Evolutionary conservation across 2,329 filamentous ascomycete genomes (phyloP), one percentile per base, ranked within the genome.

Genomic region (Teratosphaeria nubilosa): DNA sequence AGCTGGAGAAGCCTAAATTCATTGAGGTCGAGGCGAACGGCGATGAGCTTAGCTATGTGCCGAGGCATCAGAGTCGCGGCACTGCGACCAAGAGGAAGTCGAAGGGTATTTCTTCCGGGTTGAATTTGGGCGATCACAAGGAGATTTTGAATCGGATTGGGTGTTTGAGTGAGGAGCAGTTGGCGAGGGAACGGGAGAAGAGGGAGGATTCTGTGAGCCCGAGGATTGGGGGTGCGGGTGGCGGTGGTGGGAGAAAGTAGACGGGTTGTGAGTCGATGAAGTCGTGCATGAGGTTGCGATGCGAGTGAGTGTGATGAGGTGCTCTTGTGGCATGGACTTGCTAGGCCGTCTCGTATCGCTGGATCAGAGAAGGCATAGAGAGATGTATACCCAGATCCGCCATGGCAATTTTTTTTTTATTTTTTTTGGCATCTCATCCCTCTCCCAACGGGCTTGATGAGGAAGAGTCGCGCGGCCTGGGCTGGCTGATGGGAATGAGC

Each of bases 101-200:
- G 61, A 76, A 81, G 53, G 82, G 85, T 66, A 78, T 90, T 56
- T 66, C 65, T 13, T 70, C 68, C 24, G 68, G 69, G 27, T 57
- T 71, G 56, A 69, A 71, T 82, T 84, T 20, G 82, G 86, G 85
- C 66, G 87, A 90, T 72, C 82, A 86, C 65, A 94, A 92, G 77
- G 89, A 91, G 71, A 77, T 94, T 64, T 78, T 94, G 56, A 87
- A 88, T 51, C 80, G 89, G 56, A 94, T 94, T 68, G 89, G 89
- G 54, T 94, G 89, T 72, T 57, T 71, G 59, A 70, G 68, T 61
- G 69, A 71, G 20, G 69, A 71, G 59, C 69, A 71, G 59, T 56
- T 71, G 53, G 67, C 68, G 10, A 60, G 69, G 9, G 69, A 71
- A 59, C 59, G 67, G 52, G 69, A 71, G 58, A 60, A 65, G 63